phyloP scores from a whole-genome alignment of 805 yeast species.

The Clavispora santaluciae region DNA sequence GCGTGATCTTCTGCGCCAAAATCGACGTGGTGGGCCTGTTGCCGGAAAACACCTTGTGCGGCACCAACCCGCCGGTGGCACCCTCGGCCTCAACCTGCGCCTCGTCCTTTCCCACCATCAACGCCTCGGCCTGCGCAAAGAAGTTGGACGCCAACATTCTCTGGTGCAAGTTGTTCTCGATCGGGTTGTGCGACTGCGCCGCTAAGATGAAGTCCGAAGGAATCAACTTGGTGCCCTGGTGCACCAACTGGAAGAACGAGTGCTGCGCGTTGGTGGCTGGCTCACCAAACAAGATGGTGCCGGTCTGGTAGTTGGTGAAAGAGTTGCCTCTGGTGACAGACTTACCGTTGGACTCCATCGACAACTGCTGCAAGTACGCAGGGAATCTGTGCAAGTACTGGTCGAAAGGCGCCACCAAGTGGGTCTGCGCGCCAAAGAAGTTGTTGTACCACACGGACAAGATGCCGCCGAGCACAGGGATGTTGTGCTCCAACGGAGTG shows the following conservation, averaged over 20 bases:
- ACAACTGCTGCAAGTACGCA: conserved; percentile 96
- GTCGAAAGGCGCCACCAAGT: conserved; percentile 96
- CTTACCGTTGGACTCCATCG: conserved; percentile 99
- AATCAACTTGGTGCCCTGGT: conserved; percentile 96
- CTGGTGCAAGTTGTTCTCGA: conserved; percentile 91
- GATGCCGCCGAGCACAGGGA: conserved; percentile 90
- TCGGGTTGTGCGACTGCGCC: conserved; percentile 97
- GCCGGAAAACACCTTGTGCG: conserved; percentile 96
- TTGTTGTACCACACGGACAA: conserved; percentile 97
- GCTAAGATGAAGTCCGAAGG: conserved; percentile 97
- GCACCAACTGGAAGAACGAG: conserved; percentile 98
- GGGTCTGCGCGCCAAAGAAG: conserved; percentile 97
- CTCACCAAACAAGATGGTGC: conserved; percentile 94
- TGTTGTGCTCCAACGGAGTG: conserved; percentile 85
- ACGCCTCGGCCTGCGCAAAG: conserved; percentile 97
- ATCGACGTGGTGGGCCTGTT: conserved; percentile 99
- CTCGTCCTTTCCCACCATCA: conserved; percentile 91
- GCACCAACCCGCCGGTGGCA: conserved; percentile 76
- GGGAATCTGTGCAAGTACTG: conserved; percentile 99
- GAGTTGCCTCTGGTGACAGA: conserved; percentile 89
- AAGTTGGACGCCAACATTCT: conserved; percentile 98
- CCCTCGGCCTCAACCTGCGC: conserved; percentile 85
- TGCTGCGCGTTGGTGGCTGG: conserved; percentile 99
- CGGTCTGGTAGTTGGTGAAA: conserved; percentile 92
- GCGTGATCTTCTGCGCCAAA: conserved; percentile 91